These are phyloP conservation scores for Epichloe coenophiala DNA, from an alignment of 2,329 filamentous ascomycete genomes.

Conservation along the genomic window DNA sequence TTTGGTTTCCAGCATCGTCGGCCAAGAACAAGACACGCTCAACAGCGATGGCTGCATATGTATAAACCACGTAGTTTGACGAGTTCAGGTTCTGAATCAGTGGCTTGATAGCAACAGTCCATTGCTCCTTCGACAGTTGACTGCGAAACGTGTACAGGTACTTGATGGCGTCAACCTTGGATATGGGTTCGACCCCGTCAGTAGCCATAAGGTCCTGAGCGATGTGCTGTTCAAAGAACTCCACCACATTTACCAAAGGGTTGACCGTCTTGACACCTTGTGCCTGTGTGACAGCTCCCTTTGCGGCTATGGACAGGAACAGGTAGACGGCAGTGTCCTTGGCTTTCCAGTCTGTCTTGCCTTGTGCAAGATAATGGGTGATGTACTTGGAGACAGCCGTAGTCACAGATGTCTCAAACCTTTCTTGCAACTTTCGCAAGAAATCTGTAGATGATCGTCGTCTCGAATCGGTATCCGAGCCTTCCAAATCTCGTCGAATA, in stretches of 20 bases:
- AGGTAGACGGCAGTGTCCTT: slow-evolving; percentile 98
- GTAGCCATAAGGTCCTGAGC: slow-evolving; percentile 73
- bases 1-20: slow-evolving; percentile 58
- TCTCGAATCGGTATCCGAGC: slow-evolving; percentile 88
- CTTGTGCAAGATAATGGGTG: slow-evolving; percentile 69
- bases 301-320: slow-evolving; percentile 86
- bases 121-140: slow-evolving; percentile 82
- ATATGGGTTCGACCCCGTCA: slow-evolving; percentile 59
- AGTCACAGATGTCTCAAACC: slow-evolving; percentile 76
- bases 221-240: slow-evolving; percentile 90
- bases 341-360: slow-evolving; percentile 80
- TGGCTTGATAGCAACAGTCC: slow-evolving; percentile 78
- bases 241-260: slow-evolving; percentile 71
- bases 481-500: slow-evolving; percentile 87
- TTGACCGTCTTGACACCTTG: slow-evolving; percentile 90
- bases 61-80: slow-evolving; percentile 91
- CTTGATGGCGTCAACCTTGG: slow-evolving; percentile 97
- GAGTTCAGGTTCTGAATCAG: slow-evolving; percentile 85
- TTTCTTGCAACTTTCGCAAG: slow-evolving; percentile 73
- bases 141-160: slow-evolving; percentile 95
- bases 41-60: slow-evolving; percentile 92
- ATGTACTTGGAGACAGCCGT: slow-evolving; percentile 80
- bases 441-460: slow-evolving; percentile 91
- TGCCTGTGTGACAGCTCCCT: slow-evolving; percentile 72
- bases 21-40: slow-evolving; percentile 80